These are phyloP conservation scores for Tephrocybe sp. DNA, from an alignment of 768 basidiomycete genomes.

Conservation along the genomic window DNA sequence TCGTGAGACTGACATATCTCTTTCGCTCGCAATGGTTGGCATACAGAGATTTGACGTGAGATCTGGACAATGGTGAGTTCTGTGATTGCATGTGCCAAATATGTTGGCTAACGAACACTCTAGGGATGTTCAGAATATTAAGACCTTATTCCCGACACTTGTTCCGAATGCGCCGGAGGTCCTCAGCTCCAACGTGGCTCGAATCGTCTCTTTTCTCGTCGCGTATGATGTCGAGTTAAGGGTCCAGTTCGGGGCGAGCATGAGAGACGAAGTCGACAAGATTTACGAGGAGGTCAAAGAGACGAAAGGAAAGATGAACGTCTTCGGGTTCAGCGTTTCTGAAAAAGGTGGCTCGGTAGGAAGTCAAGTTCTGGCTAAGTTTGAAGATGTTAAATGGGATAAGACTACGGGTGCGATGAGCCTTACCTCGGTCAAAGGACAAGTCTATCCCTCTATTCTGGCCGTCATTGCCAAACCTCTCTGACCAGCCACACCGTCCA, in stretches of 20 bases:
- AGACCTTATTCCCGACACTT: too few relatives aligned
- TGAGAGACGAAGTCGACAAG: too few relatives aligned
- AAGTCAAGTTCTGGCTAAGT: too few relatives aligned
- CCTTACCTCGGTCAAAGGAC: constrained; percentile 9
- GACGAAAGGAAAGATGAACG: too few relatives aligned
- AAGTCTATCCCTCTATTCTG: constrained; percentile 10
- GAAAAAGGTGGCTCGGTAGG: too few relatives aligned
- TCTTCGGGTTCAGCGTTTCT: too few relatives aligned
- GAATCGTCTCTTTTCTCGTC: constrained; percentile 3
- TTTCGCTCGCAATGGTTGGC: constrained; percentile 10
- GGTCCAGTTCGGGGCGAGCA: constrained; percentile 5
- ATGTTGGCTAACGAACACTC: too few relatives aligned
- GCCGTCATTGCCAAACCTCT: constrained; percentile 10
- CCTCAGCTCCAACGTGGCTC: constrained; percentile 6
- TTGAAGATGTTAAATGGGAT: constrained; percentile 12
- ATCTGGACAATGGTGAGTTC: constrained; percentile 7
- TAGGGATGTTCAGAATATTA: constrained; percentile 9
- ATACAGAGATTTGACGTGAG: constrained; percentile 6
- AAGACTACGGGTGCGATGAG: constrained; percentile 6
- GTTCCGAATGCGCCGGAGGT: constrained; percentile 9
- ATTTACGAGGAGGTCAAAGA: too few relatives aligned
- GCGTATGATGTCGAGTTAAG: constrained; percentile 10
- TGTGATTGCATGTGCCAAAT: background rate
- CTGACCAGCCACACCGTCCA: too few relatives aligned
- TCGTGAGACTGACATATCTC: constrained; percentile 2